phyloP scores from a whole-genome alignment of 2,329 filamentous ascomycete genomes.

The Coniochaeta pulveracea region DNA sequence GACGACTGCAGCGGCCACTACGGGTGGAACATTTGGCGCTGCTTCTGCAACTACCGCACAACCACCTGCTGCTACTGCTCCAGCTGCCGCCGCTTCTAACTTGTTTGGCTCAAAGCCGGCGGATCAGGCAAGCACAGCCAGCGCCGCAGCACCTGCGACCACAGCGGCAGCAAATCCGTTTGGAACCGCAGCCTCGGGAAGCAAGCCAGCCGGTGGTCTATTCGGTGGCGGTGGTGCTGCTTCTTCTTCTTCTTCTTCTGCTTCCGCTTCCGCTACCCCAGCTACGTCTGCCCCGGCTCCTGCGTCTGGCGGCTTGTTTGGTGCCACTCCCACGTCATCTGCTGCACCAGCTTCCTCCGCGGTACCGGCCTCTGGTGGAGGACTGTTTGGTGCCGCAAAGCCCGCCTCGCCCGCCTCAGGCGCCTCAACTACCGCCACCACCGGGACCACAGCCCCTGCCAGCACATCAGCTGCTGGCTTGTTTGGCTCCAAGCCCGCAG shows the following conservation, averaged over 20 bases:
- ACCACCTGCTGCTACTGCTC: constrained; percentile 1
- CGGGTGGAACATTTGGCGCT: constrained; percentile 2
- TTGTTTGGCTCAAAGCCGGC: constrained; percentile 8
- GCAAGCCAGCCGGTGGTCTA: constrained; percentile 9
- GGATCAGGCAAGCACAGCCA: constrained; percentile 9
- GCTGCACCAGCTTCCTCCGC: constrained; percentile 17
- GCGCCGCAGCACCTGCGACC: constrained; percentile 10
- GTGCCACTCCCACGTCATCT: constrained; percentile 10
- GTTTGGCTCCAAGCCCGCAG: constrained; percentile 2
- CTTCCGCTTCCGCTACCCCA: constrained; percentile 14
- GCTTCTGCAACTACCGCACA: not conserved
- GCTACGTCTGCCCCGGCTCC: constrained; percentile 12
- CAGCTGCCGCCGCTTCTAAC: constrained; percentile 2
- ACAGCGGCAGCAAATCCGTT: constrained; percentile 7
- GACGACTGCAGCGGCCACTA: not conserved
- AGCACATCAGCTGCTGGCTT: constrained; percentile 7
- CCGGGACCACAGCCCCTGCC: constrained; percentile 4
- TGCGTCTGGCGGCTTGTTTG: constrained; percentile 12
- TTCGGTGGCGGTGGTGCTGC: constrained; percentile 14
- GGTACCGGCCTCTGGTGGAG: constrained; percentile 10
- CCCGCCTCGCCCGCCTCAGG: constrained; percentile 15
- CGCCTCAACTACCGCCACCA: not conserved
- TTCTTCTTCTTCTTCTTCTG: constrained; percentile 14
- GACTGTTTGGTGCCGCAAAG: constrained; percentile 22
- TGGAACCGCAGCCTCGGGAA: constrained; percentile 5